These are phyloP conservation scores for Kondoa malvinella DNA, from an alignment of 768 basidiomycete species.

Conservation along the genomic window DNA sequence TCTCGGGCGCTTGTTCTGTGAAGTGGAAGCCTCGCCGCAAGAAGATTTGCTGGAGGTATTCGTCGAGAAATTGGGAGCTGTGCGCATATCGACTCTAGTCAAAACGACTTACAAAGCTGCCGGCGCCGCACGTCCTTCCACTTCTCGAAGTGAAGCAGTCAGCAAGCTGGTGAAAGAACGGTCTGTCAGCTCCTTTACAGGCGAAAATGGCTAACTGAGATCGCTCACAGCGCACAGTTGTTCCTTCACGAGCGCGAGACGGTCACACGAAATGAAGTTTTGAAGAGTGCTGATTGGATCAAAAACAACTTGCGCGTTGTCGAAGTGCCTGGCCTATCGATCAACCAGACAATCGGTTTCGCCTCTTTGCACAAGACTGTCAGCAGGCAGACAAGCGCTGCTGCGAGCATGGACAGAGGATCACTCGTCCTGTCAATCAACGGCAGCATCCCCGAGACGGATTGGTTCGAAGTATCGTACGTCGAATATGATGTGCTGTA, in stretches of 20 bases:
- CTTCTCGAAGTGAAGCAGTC: constrained; percentile 11
- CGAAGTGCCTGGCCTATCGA: constrained; percentile 17
- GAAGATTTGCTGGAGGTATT: constrained; percentile 70
- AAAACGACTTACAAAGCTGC: constrained; percentile 49
- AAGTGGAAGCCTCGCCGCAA: neutral
- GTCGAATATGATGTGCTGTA: no score
- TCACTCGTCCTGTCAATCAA: constrained; percentile 18
- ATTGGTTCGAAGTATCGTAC: constrained; percentile 96
- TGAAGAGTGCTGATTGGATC: constrained; percentile 31
- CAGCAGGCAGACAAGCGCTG: constrained; percentile 48
- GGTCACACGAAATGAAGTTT: constrained; percentile 24
- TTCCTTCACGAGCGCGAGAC: constrained; percentile 67
- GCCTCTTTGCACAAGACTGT: neutral
- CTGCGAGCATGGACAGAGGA: constrained; percentile 36
- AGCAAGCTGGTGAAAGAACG: constrained; percentile 23
- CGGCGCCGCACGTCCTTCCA: constrained; percentile 6
- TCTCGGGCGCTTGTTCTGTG: neutral
- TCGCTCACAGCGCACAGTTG: constrained; percentile 62
- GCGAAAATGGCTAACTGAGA: constrained; percentile 37
- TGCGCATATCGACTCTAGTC: constrained; percentile 52
- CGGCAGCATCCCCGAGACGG: constrained; percentile 45
- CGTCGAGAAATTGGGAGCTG: constrained; percentile 59
- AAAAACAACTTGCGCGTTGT: constrained; percentile 24
- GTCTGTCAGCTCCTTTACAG: no score
- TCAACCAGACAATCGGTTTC: neutral